Percentiles rank a stretch among this genome's conserved stretches.
Conservation (phyloP, 1,284 basidiomycete genomes). For the Pseudozyma flocculosa region DNA sequence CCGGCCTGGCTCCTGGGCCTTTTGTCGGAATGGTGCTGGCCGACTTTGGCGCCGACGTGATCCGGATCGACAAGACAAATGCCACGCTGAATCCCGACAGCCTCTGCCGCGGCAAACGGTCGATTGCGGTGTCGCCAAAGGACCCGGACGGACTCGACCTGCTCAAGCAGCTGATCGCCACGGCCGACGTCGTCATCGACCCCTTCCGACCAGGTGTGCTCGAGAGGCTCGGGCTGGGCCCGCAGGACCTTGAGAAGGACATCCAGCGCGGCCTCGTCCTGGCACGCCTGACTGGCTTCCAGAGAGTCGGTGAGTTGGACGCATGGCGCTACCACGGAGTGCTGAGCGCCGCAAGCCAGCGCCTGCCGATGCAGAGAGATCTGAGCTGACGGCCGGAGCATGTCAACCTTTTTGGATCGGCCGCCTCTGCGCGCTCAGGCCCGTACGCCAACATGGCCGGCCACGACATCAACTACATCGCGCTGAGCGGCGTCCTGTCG, state of each 20-base stretch:
- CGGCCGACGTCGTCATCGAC: slow-evolving; percentile 77
- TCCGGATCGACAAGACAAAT: slow-evolving; percentile 70
- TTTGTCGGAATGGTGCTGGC: slow-evolving; percentile 74
- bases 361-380: too few relatives aligned
- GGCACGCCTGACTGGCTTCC: slow-evolving; percentile 58
- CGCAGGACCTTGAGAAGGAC: slow-evolving; percentile 68
- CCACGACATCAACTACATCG: slow-evolving; percentile 84
- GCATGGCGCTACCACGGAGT: too few relatives aligned
- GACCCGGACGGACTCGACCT: slow-evolving; percentile 65
- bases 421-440: too few relatives aligned
- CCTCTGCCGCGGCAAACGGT: slow-evolving; percentile 72
- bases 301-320: slow-evolving; percentile 41
- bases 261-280: slow-evolving; percentile 51
- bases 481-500: slow-evolving; percentile 73
- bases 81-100: slow-evolving; percentile 48
- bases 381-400: too few relatives aligned
- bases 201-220: slow-evolving; percentile 80
- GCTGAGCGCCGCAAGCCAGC: too few relatives aligned
- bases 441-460: slow-evolving; percentile 58
- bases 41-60: slow-evolving; percentile 77
- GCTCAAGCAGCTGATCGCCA: slow-evolving; percentile 66
- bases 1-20: slow-evolving; percentile 78
- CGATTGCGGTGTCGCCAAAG: slow-evolving; percentile 71
- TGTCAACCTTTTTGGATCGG: too few relatives aligned
- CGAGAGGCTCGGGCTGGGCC: slow-evolving; percentile 74